Base-by-base conservation (phyloP, 345 rosid genomes). In the Pseudoturritis turrita region DNA sequence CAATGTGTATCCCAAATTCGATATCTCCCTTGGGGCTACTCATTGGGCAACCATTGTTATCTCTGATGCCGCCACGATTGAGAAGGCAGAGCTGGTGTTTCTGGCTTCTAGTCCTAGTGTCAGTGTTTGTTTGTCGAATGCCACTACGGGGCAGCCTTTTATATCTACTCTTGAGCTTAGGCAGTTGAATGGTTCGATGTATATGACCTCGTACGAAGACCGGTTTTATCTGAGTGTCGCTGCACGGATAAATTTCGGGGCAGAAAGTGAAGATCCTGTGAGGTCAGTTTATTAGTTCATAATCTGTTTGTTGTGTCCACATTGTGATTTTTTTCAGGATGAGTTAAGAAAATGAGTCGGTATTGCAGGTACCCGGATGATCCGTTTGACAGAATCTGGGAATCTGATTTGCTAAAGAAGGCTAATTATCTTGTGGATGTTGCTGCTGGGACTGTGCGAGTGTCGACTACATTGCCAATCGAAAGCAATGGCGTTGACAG, bases 111-210 rank as follows among this genome's bases (percentile, higher is more conserved):
- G 72, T 80, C 81, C 94, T 64, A 82, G 78, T 10, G 62, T 92
- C 39, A 86, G 92, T 21, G 89, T 96, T 66, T 96, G 99, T 77
- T 80, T 96, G 72, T 96, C 99, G 3, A 92, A 92, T 75, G 99
- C 99, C 41, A 96, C 98, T 10, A 92, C 98, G 1, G 97, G 99
- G 10, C 88, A 85, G 82, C 99, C 98, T 29, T 96, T 96, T 85
- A 88, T 96, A 74, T 96, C 99, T 25, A 92, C 98, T 23, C 94
- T 96, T 66, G 99, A 96, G 90, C 92, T 96, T 39, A 92, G 99
- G 21, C 96, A 89, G 70, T 81, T 96, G 84, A 90, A 89, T 57
- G 99, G 97, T 68, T 92, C 96, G 3, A 78, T 87, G 77, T 96
- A 96, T 74, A 52, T 15, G n/a, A 92, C 96, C 2, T 68, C 28